phyloP scores from a whole-genome alignment of 352 stramenopile species.

The Aphanomyces astaci region DNA sequence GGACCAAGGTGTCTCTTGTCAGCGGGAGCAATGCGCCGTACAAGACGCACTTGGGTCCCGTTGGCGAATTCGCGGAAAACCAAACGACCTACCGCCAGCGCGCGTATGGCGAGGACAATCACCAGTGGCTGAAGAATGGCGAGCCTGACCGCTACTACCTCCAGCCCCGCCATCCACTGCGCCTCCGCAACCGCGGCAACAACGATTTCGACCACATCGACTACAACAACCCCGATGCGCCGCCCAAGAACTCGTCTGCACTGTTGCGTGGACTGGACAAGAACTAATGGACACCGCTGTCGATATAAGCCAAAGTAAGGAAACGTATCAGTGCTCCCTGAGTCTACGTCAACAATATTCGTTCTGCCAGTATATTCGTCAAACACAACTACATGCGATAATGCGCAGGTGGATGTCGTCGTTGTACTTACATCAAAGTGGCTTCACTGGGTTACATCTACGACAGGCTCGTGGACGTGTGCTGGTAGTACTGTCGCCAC shows the following conservation, averaged over 20 bases:
- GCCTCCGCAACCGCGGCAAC: conserved; percentile 47
- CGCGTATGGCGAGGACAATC: conserved; percentile 70
- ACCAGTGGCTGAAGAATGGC: conserved; percentile 40
- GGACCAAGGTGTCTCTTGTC: conserved; percentile 51
- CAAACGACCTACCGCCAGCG: conserved; percentile 68
- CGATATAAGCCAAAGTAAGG: neutral
- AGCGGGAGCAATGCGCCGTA: conserved; percentile 57
- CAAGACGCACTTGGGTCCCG: conserved; percentile 50
- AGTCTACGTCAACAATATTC: no score
- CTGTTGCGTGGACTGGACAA: conserved; percentile 49
- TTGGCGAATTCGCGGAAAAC: conserved; percentile 66
- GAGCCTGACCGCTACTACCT: conserved; percentile 81
- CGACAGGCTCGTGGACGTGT: no score
- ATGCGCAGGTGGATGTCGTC: no score
- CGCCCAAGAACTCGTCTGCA: conserved; percentile 35
- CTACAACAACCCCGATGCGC: conserved; percentile 71
- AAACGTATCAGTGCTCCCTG: neutral
- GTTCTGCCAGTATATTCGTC: no score
- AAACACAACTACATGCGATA: no score
- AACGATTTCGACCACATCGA: conserved; percentile 67
- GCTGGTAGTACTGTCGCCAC: no score
- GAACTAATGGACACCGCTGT: conserved; percentile 37
- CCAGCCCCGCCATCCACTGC: conserved; percentile 63
- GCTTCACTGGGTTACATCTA: no score
- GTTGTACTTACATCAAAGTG: no score